These are phyloP conservation scores for Candida xiaguanensis DNA, from an alignment of 805 yeast genomes.

Conservation along the genomic window DNA sequence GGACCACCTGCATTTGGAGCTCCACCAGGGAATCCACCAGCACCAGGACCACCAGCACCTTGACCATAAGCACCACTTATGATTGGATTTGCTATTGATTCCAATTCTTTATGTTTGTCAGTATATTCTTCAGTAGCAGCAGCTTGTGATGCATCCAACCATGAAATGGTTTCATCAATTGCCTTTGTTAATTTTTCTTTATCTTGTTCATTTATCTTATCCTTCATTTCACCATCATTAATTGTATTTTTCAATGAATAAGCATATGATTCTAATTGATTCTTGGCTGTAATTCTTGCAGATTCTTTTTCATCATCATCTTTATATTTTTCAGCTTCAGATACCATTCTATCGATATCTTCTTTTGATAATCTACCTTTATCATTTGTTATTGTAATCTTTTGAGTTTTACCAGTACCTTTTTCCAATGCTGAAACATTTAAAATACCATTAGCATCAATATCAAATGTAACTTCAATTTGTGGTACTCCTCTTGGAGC, in stretches of 20 bases:
- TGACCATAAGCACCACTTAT: slow-evolving; percentile 33
- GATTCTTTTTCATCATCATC: slow-evolving; percentile 85
- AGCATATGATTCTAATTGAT: slow-evolving; percentile 84
- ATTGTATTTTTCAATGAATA: slow-evolving; percentile 75
- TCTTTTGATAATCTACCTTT: slow-evolving; percentile 92
- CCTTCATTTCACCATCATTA: slow-evolving; percentile 41
- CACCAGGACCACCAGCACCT: slow-evolving; percentile 21
- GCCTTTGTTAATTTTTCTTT: slow-evolving; percentile 52
- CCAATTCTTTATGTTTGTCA: slow-evolving; percentile 40
- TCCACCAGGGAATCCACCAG: slow-evolving; percentile 32
- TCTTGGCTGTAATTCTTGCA: slow-evolving; percentile 83
- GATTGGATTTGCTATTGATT: slow-evolving; percentile 37
- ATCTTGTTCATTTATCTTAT: slow-evolving; percentile 38
- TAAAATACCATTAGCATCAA: slow-evolving; percentile 84
- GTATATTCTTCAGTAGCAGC: slow-evolving; percentile 40
- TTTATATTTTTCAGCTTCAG: slow-evolving; percentile 92
- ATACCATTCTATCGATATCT: slow-evolving; percentile 96
- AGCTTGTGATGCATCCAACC: slow-evolving; percentile 38
- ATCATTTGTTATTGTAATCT: slow-evolving; percentile 89
- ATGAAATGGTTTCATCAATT: slow-evolving; percentile 36
- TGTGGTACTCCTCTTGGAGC: slow-evolving; percentile 93
- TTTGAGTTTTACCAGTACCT: slow-evolving; percentile 90
- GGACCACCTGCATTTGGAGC: slow-evolving; percentile 31
- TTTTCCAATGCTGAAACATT: slow-evolving; percentile 86
- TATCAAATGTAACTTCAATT: slow-evolving; percentile 83